Conservation (phyloP, 176 grass and related monocot genomes). For the Tillandsia leiboldiana region DNA sequence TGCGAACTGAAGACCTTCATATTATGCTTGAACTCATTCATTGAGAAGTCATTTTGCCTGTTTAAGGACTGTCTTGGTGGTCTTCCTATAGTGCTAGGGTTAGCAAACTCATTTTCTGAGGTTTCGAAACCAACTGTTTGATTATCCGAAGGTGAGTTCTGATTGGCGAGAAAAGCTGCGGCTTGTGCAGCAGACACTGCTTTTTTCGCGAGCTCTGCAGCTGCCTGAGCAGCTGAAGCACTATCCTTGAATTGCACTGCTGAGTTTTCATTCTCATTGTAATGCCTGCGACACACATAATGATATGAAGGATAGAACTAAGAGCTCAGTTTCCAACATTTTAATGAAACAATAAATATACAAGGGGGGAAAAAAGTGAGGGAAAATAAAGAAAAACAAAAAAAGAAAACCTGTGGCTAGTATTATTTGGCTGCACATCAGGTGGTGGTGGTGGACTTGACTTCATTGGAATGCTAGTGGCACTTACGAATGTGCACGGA, state of each 20-base stretch:
- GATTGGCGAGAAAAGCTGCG: constrained; percentile 50
- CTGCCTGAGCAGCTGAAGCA: constrained; percentile 66
- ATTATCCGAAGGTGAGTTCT: constrained; percentile 28
- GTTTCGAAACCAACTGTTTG: background rate
- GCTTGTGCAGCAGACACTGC: constrained; percentile 67
- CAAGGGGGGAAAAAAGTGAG: background rate
- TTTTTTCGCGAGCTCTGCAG: constrained; percentile 66
- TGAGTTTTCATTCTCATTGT: constrained; percentile 25
- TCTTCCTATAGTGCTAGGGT: constrained; percentile 5
- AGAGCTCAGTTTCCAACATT: background rate
- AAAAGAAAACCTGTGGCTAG: constrained; percentile 36
- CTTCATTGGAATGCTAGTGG: constrained; percentile 51
- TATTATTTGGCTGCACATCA: constrained; percentile 19
- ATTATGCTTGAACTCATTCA: background rate
- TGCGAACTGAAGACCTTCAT: constrained; percentile 6
- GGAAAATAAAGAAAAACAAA: constrained; percentile 1
- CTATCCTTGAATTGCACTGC: constrained; percentile 67
- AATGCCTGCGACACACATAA: constrained; percentile 16
- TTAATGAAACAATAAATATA: constrained; percentile 2
- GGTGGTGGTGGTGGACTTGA: constrained; percentile 16
- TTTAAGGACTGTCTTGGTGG: constrained; percentile 27
- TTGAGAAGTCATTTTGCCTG: background rate
- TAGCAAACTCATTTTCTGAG: constrained; percentile 1
- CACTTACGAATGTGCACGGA: constrained; percentile 49
- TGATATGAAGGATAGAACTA: background rate